Base-by-base conservation (phyloP, 139 green algal genomes). In the Chlorella vulgaris region DNA sequence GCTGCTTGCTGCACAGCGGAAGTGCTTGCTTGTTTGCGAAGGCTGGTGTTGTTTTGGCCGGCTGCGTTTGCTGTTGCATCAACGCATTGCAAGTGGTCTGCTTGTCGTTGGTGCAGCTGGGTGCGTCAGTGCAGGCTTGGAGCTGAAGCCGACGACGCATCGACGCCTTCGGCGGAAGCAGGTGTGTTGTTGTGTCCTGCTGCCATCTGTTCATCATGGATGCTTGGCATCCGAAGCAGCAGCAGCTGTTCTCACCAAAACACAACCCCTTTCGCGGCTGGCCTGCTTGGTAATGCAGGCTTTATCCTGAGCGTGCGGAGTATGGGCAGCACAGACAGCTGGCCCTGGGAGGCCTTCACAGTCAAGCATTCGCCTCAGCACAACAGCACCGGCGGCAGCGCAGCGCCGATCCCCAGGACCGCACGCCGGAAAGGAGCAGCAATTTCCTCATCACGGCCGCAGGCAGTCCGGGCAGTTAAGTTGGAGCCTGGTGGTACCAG, bases 101-200 rank as follows among this genome's bases (percentile, higher is more conserved):
- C 63, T 47, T n/a, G 28, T 33, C 31, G 18, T 33, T 69, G 10
- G 13, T 58, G 73, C 73, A 79, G 73, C 36, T 79, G 73, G 73
- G 51, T 79, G 73, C 53, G 51, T 19, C 7, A 24, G 24, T 69
- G 73, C 73, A 39, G 51, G 73, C 28, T 40, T 10, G 10, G 6
- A 15, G 69, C 69, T 0, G 42, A 76, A 29, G 1, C 47, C 47
- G 47, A 58, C n/a, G 47, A 15, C 47, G 10, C 47, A 10, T 15
- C 47, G 13, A 58, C 47, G 15, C 47, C 15, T 58, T 15, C 47
- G 15, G 10, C 47, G 10, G 47, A 58, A 58, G 47, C 47, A 58
- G 47, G 47, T 58, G 47, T 58, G 47, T 58, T 58, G 47, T 24
- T 58, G 15, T 58, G 15, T 58, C 47, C 15, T 58, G 47, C 15